Base-by-base conservation (phyloP, 768 basidiomycete species). In the Lepiota venenata region DNA sequence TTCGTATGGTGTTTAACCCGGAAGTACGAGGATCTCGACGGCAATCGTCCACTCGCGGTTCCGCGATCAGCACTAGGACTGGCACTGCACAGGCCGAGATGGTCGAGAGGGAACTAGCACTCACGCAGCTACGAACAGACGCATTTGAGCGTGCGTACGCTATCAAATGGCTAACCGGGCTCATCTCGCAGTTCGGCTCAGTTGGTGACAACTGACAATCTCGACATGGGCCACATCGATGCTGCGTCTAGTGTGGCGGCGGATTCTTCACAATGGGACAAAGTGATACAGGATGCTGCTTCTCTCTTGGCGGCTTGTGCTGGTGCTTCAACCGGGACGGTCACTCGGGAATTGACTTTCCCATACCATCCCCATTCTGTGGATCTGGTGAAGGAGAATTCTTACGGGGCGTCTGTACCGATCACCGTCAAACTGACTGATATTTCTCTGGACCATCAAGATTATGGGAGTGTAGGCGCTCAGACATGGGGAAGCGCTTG, bases 401-500 rank as follows among this genome's bases (percentile, higher is more conserved):
- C 2, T 8, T 6, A 3, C 1, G 46, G 36, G 27, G 11, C 6
- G 61, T 60, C 41, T 38, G 55, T 42, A 32, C 44, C 60, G 2
- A 57, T 77, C 10, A 57, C 69, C 10, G 69, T 88, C 10, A 63
- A 72, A 48, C 61, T 94, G 46, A 83, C 74, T 27, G 92, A 93
- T 64, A 77, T 84, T 1, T 82, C 88, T 1, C 69, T 92, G 40
- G 79, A 84, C 47, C 84, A 88, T 52, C 70, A 76, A n/a, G 86
- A 90, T 59, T 85, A 82, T 58, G 70, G 73, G 11, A 87, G 84
- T 51, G 83, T 92, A 15, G 92, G 92, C 1, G 84, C 90, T 22
- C 92, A 93, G 69, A 94, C 91, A 0, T 95, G 92, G 93, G 91
- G 91, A 3, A 83, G 87, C 9, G 87, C 90, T 2, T 91, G 87